phyloP scores from a whole-genome alignment of 1,284 basidiomycete genomes.

The Pseudozyma flocculosa region DNA sequence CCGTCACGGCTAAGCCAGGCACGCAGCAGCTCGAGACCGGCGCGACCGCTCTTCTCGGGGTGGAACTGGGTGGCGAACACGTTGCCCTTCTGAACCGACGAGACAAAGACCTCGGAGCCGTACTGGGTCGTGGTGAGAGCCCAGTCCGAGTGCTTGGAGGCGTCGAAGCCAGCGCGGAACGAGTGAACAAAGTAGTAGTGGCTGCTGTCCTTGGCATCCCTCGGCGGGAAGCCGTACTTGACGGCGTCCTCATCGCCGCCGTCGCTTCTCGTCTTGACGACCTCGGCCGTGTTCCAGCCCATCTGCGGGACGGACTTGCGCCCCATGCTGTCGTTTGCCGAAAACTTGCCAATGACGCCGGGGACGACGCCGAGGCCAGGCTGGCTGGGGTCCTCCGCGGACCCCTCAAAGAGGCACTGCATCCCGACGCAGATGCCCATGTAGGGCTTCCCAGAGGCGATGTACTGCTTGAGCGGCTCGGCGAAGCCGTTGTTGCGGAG shows the following conservation, averaged over 20 bases:
- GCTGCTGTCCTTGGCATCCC: slow-evolving; percentile 65
- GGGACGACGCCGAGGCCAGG: slow-evolving; percentile 53
- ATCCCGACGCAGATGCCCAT: slow-evolving; percentile 81
- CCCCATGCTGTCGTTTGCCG: slow-evolving; percentile 18
- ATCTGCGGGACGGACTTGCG: slow-evolving; percentile 92
- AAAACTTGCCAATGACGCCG: slow-evolving; percentile 42
- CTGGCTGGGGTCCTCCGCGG: slow-evolving; percentile 61
- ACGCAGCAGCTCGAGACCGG: slow-evolving; percentile 78
- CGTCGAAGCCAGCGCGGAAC: slow-evolving; percentile 71
- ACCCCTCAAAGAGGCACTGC: slow-evolving; percentile 74
- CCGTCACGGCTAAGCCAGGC: slow-evolving; percentile 73
- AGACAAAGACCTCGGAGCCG: slow-evolving; percentile 88
- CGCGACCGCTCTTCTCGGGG: slow-evolving; percentile 94
- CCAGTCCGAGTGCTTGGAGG: slow-evolving; percentile 65
- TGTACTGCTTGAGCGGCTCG: slow-evolving; percentile 79
- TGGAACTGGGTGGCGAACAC: slow-evolving; percentile 96
- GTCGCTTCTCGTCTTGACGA: slow-evolving; percentile 33
- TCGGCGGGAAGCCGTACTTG: slow-evolving; percentile 36
- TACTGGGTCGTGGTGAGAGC: slow-evolving; percentile 87
- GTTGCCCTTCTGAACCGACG: slow-evolving; percentile 78
- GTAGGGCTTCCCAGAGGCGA: slow-evolving; percentile 86
- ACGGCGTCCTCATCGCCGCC: slow-evolving; percentile 21
- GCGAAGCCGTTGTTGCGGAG: slow-evolving; percentile 74
- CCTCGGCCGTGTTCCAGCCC: slow-evolving; percentile 73
- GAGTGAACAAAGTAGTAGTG: slow-evolving; percentile 91